Percentiles rank a stretch among this genome's conserved stretches.
These are phyloP conservation scores for Tetracladium setigerum DNA, from an alignment of 495 filamentous ascomycete species.

Conservation along the genomic window DNA sequence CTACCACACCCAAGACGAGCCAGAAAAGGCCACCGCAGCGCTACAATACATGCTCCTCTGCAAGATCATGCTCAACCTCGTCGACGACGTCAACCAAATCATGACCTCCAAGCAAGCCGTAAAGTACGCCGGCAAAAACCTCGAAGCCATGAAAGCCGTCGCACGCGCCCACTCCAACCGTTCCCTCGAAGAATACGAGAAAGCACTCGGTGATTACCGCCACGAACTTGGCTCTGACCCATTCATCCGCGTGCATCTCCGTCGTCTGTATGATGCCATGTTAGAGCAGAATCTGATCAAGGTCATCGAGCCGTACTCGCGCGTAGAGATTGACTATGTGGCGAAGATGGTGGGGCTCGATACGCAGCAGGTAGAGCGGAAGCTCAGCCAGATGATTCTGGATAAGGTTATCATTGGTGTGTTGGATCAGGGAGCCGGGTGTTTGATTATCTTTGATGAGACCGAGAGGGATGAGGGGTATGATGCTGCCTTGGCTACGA, in stretches of 20 bases:
- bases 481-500: conserved; percentile 87
- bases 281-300: conserved; percentile 98
- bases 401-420: conserved; percentile 98
- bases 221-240: conserved; percentile 86
- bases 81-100: conserved; percentile 87
- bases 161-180: conserved; percentile 92
- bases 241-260: conserved; percentile 93
- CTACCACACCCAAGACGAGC: conserved; percentile 86
- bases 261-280: conserved; percentile 94
- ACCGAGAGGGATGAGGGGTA: conserved; percentile 87
- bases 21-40: conserved; percentile 76
- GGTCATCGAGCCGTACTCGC: conserved; percentile 96
- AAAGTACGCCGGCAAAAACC: conserved; percentile 86
- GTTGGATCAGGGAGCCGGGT: conserved; percentile 93
- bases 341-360: conserved; percentile 95
- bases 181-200: conserved; percentile 92
- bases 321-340: conserved; percentile 93
- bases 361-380: conserved; percentile 93
- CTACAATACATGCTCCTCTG: conserved; percentile 99
- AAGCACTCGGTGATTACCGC: conserved; percentile 77
- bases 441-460: conserved; percentile 95
- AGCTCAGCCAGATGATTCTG: conserved; percentile 97
- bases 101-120: conserved; percentile 91
- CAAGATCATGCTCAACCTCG: conserved; percentile 98
- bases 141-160: conserved; percentile 98